Conservation (phyloP, 805 yeast species). For the Cyberlindnera amylophila region DNA sequence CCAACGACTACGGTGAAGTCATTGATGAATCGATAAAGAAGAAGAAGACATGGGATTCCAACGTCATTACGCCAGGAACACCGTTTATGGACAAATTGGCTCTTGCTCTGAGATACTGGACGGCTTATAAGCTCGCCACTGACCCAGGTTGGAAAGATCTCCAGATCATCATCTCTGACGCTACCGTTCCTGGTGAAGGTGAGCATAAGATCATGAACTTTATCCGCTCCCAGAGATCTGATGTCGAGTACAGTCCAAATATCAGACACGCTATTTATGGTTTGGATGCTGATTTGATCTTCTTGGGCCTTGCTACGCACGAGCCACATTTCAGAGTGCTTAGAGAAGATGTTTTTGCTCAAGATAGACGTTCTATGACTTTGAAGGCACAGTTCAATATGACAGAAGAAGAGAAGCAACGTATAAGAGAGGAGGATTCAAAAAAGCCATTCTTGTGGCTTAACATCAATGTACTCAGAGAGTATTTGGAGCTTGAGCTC, state of each 20-base stretch:
- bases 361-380: slow-evolving; percentile 39
- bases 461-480: slow-evolving; percentile 82
- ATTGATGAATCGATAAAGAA: slow-evolving; percentile 73
- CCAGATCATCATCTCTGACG: slow-evolving; percentile 80
- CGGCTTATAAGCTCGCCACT: slow-evolving; percentile 80
- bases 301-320: slow-evolving; percentile 93
- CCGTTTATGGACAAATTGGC: slow-evolving; percentile 92
- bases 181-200: slow-evolving; percentile 98
- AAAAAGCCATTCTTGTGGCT: slow-evolving; percentile 91
- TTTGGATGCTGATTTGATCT: slow-evolving; percentile 94
- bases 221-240: slow-evolving; percentile 83
- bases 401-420: slow-evolving; percentile 53
- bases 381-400: slow-evolving; percentile 49
- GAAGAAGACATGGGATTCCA: slow-evolving; percentile 82
- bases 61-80: slow-evolving; percentile 94
- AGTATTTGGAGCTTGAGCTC: slow-evolving; percentile 81
- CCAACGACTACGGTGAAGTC: slow-evolving; percentile 46
- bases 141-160: slow-evolving; percentile 84
- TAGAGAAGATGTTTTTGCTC: slow-evolving; percentile 95
- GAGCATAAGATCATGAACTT: slow-evolving; percentile 97
- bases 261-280: slow-evolving; percentile 97
- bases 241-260: slow-evolving; percentile 85
- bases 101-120: slow-evolving; percentile 75
- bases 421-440: slow-evolving; percentile 32
- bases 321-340: slow-evolving; percentile 94